Percentiles rank a stretch among this genome's conserved stretches.
Evolutionary conservation across 768 basidiomycete genomes (phyloP).

Genomic region (Rhizopogon salebrosus): DNA sequence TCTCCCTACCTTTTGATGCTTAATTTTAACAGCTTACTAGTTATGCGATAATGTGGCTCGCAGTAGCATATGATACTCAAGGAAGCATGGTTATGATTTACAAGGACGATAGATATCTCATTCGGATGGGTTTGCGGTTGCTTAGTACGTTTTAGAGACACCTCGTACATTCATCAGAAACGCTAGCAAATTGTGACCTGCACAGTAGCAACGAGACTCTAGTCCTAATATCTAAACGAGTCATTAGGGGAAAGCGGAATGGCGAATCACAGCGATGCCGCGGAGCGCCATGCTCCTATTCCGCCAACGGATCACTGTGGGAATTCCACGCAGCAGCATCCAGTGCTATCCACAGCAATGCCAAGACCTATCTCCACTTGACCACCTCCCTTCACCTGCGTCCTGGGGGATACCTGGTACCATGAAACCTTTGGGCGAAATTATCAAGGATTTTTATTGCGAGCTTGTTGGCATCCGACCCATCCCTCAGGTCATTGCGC

Average conservation of each 20-base stretch:
- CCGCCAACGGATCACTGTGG: too few species aligned
- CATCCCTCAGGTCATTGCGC: not conserved
- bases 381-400: not conserved
- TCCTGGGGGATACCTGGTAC: not conserved
- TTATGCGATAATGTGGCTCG: conserved; percentile 3
- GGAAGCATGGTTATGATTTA: conserved; percentile 1
- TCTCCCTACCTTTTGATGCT: too few species aligned
- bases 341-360: not conserved
- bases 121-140: not conserved
- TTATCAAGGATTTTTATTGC: conserved; percentile 14
- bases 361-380: not conserved
- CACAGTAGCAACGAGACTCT: too few species aligned
- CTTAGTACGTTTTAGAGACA: not conserved
- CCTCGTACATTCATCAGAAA: not conserved
- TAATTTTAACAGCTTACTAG: not conserved
- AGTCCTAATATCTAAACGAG: too few species aligned
- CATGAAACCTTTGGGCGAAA: conserved; percentile 18
- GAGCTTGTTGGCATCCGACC: conserved; percentile 8
- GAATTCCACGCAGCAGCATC: not conserved
- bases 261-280: too few species aligned
- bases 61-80: not conserved
- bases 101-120: not conserved
- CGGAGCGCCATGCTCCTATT: too few species aligned
- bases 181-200: too few species aligned
- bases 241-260: too few species aligned